Evolutionary conservation across 495 filamentous ascomycete species (phyloP).

Genomic region (Podospora pseudoanserina): DNA sequence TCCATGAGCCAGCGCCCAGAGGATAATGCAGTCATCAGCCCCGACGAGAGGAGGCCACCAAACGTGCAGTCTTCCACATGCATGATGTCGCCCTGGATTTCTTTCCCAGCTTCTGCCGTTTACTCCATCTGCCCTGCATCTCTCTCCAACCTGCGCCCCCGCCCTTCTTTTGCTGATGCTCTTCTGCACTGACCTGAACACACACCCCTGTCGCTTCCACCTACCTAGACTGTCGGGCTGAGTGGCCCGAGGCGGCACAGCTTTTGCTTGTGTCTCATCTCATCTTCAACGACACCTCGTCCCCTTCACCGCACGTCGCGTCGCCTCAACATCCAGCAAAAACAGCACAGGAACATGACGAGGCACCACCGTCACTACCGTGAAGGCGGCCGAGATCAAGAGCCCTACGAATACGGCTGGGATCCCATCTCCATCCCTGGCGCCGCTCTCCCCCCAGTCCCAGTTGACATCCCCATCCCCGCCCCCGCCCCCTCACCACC

Average conservation of each 20-base stretch:
- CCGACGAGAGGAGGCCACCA: neutral
- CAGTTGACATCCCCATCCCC: neutral
- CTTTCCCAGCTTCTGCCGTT: neutral
- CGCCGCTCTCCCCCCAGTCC: neutral
- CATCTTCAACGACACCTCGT: slow-evolving; percentile 15
- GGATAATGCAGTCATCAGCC: neutral
- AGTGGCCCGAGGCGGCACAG: neutral
- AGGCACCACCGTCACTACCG: neutral
- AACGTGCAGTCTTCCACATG: neutral
- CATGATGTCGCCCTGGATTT: neutral
- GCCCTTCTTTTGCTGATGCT: neutral
- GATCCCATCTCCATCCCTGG: neutral
- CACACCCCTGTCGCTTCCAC: slow-evolving; percentile 2
- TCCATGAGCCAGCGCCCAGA: neutral
- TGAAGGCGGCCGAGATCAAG: neutral
- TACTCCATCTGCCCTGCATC: neutral
- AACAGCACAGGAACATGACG: neutral
- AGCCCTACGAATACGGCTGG: slow-evolving; percentile 3
- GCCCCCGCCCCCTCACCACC: slow-evolving; percentile 4
- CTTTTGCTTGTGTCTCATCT: neutral
- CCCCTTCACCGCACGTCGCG: neutral
- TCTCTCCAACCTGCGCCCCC: neutral
- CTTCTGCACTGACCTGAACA: neutral
- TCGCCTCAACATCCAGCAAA: neutral
- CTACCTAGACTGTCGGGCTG: neutral